Evolutionary conservation across 2,329 filamentous ascomycete species (phyloP).

Genomic region (Aspergillus awamori): DNA sequence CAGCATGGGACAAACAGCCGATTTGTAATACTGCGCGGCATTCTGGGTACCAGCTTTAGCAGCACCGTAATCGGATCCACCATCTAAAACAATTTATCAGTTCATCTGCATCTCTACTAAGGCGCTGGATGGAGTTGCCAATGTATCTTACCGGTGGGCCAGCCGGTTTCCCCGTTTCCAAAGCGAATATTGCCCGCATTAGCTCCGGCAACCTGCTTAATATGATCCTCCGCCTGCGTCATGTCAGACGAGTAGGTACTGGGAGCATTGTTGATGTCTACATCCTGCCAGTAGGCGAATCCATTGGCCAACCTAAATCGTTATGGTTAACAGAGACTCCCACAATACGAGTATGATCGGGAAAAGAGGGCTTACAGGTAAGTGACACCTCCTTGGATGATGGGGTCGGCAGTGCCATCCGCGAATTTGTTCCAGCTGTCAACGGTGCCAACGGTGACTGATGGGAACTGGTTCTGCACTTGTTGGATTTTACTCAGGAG

Average conservation of each 20-base stretch:
- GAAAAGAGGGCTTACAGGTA: conserved; percentile 51
- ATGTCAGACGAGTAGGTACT: conserved; percentile 69
- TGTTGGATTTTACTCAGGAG: conserved; percentile 65
- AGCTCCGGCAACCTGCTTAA: conserved; percentile 61
- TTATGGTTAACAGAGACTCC: not conserved
- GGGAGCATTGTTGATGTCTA: conserved; percentile 60
- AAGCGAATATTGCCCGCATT: conserved; percentile 60
- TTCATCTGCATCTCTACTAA: conserved; percentile 6
- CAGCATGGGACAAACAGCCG: conserved; percentile 65
- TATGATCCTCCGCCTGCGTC: conserved; percentile 63
- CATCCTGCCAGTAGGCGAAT: conserved; percentile 74
- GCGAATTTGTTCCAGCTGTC: conserved; percentile 74
- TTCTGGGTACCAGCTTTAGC: conserved; percentile 63
- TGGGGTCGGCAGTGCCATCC: conserved; percentile 67
- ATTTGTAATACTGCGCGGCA: conserved; percentile 62
- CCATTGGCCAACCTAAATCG: conserved; percentile 62
- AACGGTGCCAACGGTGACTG: conserved; percentile 65
- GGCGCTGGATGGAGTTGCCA: not conserved
- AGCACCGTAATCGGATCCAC: conserved; percentile 63
- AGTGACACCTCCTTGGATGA: conserved; percentile 63
- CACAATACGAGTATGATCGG: not conserved
- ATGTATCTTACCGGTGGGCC: conserved; percentile 57
- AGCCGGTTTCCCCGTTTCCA: conserved; percentile 70
- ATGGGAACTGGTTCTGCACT: conserved; percentile 59
- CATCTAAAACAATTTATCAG: conserved; percentile 32